A percentile compares a stretch with the other conserved stretches of the same genome.
Evolutionary conservation across 2,329 filamentous ascomycete species (phyloP).

Genomic region (Diaporthe nobilis): DNA sequence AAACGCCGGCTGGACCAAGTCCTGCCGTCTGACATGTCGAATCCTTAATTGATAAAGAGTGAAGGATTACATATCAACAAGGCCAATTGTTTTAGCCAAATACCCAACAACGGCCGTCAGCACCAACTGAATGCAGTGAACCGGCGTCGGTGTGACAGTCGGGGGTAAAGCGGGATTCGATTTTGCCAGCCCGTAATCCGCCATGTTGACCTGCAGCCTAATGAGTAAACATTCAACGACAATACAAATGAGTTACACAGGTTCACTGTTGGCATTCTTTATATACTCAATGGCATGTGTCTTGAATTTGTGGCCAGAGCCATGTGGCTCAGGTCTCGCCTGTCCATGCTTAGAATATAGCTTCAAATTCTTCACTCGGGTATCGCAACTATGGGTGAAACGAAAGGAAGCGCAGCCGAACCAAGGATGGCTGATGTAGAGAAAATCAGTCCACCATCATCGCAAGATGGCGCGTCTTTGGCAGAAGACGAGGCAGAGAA

Average conservation of each 20-base stretch:
- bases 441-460: neutral
- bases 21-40: neutral
- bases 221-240: neutral
- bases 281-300: neutral
- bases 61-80: neutral
- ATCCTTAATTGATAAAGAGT: neutral
- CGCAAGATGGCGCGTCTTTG: neutral
- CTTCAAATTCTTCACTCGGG: neutral
- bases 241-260: neutral
- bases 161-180: slow-evolving; percentile 10
- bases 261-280: neutral
- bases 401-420: neutral
- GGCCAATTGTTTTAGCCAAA: neutral
- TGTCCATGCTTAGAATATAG: neutral
- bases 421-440: neutral
- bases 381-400: neutral
- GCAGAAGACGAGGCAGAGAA: neutral
- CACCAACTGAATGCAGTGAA: neutral
- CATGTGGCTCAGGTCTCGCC: neutral
- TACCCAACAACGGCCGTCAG: neutral
- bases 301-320: neutral
- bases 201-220: neutral
- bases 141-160: neutral
- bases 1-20: neutral
- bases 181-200: neutral